A percentile compares a stretch with the other conserved stretches of the same genome.
phyloP scores from a whole-genome alignment of 2,329 filamentous ascomycete genomes.

The Trichoderma arundinaceum region DNA sequence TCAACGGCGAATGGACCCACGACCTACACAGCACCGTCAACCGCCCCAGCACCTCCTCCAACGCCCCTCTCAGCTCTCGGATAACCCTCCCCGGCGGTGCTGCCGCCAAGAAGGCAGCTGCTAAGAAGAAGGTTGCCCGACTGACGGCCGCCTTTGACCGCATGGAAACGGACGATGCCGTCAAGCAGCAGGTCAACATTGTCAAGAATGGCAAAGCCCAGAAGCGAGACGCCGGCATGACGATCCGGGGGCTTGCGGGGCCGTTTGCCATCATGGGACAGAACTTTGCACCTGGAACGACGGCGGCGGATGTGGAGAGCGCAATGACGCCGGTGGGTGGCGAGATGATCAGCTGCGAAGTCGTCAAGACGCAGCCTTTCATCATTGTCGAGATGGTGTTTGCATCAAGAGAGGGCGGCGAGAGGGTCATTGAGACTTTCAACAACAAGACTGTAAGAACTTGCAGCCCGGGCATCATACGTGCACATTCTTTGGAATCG shows the following conservation, averaged over 20 bases:
- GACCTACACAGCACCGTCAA: conserved; percentile 64
- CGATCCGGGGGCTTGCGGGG: conserved; percentile 74
- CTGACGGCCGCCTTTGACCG: conserved; percentile 54
- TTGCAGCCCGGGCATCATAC: background rate
- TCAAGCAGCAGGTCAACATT: conserved; percentile 47
- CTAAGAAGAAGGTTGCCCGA: conserved; percentile 40
- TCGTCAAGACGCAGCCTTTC: conserved; percentile 71
- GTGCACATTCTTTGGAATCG: background rate
- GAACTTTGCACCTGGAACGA: conserved; percentile 83
- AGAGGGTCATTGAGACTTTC: conserved; percentile 76
- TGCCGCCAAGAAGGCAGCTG: conserved; percentile 17
- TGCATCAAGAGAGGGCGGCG: conserved; percentile 71
- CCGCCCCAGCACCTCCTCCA: conserved; percentile 37
- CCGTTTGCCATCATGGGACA: conserved; percentile 76
- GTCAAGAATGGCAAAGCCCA: conserved; percentile 26
- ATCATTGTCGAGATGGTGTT: conserved; percentile 81
- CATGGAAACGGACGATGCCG: conserved; percentile 45
- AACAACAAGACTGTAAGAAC: conserved; percentile 75
- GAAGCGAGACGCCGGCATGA: conserved; percentile 58
- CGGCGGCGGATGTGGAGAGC: conserved; percentile 80
- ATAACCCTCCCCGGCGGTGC: conserved; percentile 49
- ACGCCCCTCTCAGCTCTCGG: conserved; percentile 54
- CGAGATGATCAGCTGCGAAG: conserved; percentile 67
- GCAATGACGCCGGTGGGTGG: conserved; percentile 79
- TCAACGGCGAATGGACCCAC: conserved; percentile 73